Evolutionary conservation across 441 rosid genomes (phyloP).

Genomic region (Theobroma grandiflorum): DNA sequence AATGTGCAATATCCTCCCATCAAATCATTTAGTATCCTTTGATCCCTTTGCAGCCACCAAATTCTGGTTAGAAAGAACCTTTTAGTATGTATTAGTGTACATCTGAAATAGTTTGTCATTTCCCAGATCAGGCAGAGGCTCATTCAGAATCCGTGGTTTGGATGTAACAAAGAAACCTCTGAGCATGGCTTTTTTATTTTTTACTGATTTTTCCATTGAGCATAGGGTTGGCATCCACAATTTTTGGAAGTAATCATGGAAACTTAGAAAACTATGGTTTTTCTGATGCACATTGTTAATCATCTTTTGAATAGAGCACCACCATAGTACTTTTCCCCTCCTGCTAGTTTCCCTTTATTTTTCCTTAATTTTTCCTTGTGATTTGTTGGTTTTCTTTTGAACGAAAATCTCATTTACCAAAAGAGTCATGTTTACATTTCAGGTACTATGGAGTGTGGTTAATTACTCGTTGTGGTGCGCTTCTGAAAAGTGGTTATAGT

Average conservation of each 20-base stretch:
- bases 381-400: neutral
- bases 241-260: neutral
- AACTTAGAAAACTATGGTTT: neutral
- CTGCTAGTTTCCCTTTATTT: neutral
- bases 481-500: constrained; percentile 62
- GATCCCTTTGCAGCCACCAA: neutral
- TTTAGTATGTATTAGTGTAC: neutral
- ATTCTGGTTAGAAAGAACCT: neutral
- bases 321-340: neutral
- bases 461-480: constrained; percentile 82
- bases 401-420: neutral
- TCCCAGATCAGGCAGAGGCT: neutral
- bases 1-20: neutral
- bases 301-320: neutral
- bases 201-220: neutral
- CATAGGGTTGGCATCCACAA: neutral
- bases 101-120: neutral
- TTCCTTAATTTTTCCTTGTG: neutral
- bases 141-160: neutral
- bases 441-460: constrained; percentile 96
- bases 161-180: neutral
- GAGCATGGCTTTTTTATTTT: neutral
- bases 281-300: neutral
- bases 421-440: constrained; percentile 23
- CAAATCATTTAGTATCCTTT: neutral